Percentiles rank a stretch among this genome's conserved stretches.
phyloP scores from a whole-genome alignment of 495 filamentous ascomycete species.

The Penicillium dipodomyicola region DNA sequence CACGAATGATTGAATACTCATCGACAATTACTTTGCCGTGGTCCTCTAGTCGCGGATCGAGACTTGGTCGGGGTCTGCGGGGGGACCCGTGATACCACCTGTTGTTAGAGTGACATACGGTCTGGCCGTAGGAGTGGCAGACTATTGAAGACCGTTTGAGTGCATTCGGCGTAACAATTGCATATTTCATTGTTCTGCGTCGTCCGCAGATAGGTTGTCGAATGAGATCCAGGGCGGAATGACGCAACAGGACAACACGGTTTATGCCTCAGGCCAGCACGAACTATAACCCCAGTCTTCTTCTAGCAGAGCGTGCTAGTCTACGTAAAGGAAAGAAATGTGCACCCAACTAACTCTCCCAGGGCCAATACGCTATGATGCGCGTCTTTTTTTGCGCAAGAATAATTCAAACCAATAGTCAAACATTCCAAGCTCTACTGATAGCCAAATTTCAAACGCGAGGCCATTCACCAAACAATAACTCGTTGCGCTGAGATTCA shows the following conservation, averaged over 20 bases:
- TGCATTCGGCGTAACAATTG: constrained; percentile 8
- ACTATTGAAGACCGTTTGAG: not conserved
- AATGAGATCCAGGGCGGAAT: constrained; percentile 13
- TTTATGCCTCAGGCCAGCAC: constrained; percentile 18
- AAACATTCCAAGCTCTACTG: not conserved
- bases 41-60: constrained; percentile 59
- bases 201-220: constrained; percentile 12
- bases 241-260: constrained; percentile 20
- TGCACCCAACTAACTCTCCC: no score
- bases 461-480: not conserved
- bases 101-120: constrained; percentile 9
- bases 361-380: not conserved
- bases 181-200: constrained; percentile 25
- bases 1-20: constrained; percentile 70
- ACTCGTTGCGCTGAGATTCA: not conserved
- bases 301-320: not conserved
- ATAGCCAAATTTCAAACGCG: not conserved
- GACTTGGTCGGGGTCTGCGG: constrained; percentile 11
- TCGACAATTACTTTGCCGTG: constrained; percentile 69
- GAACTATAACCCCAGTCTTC: constrained; percentile 4
- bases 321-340: not conserved
- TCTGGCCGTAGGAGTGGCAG: not conserved
- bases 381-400: not conserved
- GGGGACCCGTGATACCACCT: constrained; percentile 12
- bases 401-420: not conserved